Evolutionary conservation across 768 basidiomycete genomes (phyloP), one percentile per base, ranked within the genome.

Genomic region (Auriscalpium microsporum): DNA sequence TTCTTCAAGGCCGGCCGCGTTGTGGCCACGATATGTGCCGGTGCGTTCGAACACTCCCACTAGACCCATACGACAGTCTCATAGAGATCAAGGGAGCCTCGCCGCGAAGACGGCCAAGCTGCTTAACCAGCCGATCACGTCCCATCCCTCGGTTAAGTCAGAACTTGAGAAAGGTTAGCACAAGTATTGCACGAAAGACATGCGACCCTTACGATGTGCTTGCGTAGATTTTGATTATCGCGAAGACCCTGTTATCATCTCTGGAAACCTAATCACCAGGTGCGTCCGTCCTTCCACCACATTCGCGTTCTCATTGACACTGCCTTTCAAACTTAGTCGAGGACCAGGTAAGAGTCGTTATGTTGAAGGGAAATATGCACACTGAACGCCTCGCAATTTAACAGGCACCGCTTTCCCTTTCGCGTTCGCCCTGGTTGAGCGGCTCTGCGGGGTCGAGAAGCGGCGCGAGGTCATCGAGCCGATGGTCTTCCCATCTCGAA

Each of bases 21-120:
- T 28, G 84, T 92, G 23, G 90, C 82, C 1, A 90, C 91, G 89
- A 89, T 91, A 47, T 92, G 90, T 63, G 90, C 90, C 50, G 89
- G 89, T 84, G 52, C 36, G 75, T 66, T 33, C 5, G 10, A 46
- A 38, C 13, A 44, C 46, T n/a, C 14, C 35, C 33, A 38, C 28
- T 28, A 48, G n/a, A 17, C 42, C n/a, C 11, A 11, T 4, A n/a
- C 44, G 28, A 14, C 16, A 45, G 3, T 38, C 52, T n/a, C 23
- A 38, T 28, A 28, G 28, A 28, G 1, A 4, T 7, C 28, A 23
- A 49, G 21, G 34, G 45, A 55, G 50, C 34, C 42, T 90, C 37
- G 78, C 80, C 28, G 90, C 90, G 0, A 72, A 82, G 55, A 78
- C 79, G 0, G 75, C 87, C 0, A 73, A 73, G 10, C 75, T 91